These are phyloP conservation scores for Raphanus raphanistrum DNA, from an alignment of 345 rosid genomes.

Conservation along the genomic window DNA sequence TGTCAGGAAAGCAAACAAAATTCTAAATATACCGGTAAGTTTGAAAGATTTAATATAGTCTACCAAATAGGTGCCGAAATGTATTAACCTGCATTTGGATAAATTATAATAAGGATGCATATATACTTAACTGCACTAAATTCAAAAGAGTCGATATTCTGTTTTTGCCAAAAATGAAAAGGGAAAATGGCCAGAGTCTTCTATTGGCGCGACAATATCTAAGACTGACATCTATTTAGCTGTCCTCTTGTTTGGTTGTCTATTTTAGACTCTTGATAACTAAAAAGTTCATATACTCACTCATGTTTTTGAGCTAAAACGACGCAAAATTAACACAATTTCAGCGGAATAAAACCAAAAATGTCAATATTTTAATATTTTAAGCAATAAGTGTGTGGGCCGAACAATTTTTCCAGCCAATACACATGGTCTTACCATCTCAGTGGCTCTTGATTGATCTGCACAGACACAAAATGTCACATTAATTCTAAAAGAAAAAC, in stretches of 20 bases:
- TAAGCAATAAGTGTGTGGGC: neutral
- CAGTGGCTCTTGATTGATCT: neutral
- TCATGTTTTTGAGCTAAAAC: neutral
- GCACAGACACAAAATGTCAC: constrained; percentile 5
- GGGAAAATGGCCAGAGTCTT: neutral
- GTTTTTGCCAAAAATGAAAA: neutral
- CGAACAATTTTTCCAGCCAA: neutral
- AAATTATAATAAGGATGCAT: neutral
- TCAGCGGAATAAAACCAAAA: neutral
- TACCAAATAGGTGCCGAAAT: too few relatives aligned
- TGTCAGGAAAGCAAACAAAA: too few relatives aligned
- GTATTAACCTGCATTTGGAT: neutral
- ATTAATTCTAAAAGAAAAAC: neutral
- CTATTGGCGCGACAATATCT: neutral
- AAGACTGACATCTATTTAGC: neutral
- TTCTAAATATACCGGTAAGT: too few relatives aligned
- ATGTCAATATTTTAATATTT: neutral
- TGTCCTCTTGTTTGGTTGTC: neutral
- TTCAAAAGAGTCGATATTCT: neutral
- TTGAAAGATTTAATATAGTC: too few relatives aligned
- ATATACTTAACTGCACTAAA: neutral
- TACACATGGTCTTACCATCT: neutral
- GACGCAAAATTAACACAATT: neutral
- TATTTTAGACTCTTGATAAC: neutral
- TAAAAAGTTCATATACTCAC: neutral